phyloP scores from a whole-genome alignment of 2,329 filamentous ascomycete species.

The Xylariaceae sp. region DNA sequence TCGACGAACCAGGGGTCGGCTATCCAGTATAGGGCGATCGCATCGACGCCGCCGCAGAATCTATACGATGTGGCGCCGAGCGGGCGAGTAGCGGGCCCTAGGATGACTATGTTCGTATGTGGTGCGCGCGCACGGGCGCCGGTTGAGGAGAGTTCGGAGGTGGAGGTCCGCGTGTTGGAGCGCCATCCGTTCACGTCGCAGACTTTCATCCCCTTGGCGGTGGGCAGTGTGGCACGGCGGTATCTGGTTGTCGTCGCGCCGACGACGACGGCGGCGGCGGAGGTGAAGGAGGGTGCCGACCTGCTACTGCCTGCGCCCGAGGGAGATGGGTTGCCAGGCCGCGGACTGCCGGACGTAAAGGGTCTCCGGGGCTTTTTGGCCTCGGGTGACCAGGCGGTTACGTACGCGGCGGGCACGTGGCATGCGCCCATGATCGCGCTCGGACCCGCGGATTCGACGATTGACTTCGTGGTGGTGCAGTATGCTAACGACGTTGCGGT shows the following conservation, averaged over 20 bases:
- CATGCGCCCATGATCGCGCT: conserved; percentile 94
- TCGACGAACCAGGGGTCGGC: conserved; percentile 82
- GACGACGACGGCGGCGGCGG: conserved; percentile 33
- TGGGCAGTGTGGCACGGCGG: conserved; percentile 36
- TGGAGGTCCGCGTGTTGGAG: conserved; percentile 72
- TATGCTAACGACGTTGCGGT: conserved; percentile 73
- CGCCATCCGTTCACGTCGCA: conserved; percentile 92
- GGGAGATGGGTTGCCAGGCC: conserved; percentile 42
- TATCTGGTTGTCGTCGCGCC: conserved; percentile 91
- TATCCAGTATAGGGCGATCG: conserved; percentile 77
- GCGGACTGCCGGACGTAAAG: conserved; percentile 65
- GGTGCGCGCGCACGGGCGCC: conserved; percentile 47
- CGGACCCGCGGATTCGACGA: conserved; percentile 49
- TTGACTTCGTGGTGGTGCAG: conserved; percentile 88
- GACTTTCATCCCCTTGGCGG: conserved; percentile 74
- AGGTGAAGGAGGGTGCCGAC: background rate
- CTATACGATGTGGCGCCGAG: conserved; percentile 63
- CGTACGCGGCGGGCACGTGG: conserved; percentile 87
- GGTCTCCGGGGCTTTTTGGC: conserved; percentile 74
- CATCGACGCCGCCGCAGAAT: conserved; percentile 64
- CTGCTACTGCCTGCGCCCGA: conserved; percentile 34
- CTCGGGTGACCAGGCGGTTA: conserved; percentile 73
- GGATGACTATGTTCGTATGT: conserved; percentile 88
- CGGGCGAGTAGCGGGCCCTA: conserved; percentile 49
- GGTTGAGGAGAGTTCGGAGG: conserved; percentile 48